Base-by-base conservation (phyloP, 2,329 filamentous ascomycete species). In the Penicillium sp. region DNA sequence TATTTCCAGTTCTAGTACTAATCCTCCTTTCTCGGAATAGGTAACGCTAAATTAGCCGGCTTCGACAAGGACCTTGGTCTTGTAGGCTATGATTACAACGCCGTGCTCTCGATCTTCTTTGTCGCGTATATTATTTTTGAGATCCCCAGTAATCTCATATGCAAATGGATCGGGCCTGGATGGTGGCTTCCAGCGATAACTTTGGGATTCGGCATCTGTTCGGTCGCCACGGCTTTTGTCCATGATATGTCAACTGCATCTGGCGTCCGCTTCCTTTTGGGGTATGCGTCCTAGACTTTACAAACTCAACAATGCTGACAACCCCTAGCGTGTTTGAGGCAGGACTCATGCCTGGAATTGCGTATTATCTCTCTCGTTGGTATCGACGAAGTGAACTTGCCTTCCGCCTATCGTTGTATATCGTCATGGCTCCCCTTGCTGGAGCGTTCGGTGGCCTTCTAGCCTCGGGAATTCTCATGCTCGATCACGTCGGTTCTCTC, bases 91-190 rank as follows among this genome's bases (percentile, higher is more conserved):
- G 87, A 89, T 68, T 91, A 90, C 77, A 91, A 91, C 67, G 74
- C 75, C 27, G 78, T 90, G 2, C 79, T 91, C 3, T 86, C 86
- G 13, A 70, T 86, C 62, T 91, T 91, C 75, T 91, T 89, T 73
- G 80, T 91, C 69, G 84, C 84, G 8, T 91, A 91, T 73, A 89
- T 90, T 65, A 27, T 90, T 48, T 89, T 89, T 63, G 85, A 90
- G 71, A 87, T 91, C 42, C 88, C 89, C 0, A 80, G 80, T 55
- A 91, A 86, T 62, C 45, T 66, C 35, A 60, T 59, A 29, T 90
- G 88, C 78, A 91, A 91, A 71, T 86, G 80, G 77, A 77, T 90
- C 5, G 88, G 88, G 0, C 89, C 89, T 0, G 87, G 87, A 37
- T 90, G 86, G 86, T 91, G 86, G 69, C 81, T 91, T 19, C 88